Conservation (phyloP, 2,329 filamentous ascomycete species). For the Sporothrix luriei region DNA sequence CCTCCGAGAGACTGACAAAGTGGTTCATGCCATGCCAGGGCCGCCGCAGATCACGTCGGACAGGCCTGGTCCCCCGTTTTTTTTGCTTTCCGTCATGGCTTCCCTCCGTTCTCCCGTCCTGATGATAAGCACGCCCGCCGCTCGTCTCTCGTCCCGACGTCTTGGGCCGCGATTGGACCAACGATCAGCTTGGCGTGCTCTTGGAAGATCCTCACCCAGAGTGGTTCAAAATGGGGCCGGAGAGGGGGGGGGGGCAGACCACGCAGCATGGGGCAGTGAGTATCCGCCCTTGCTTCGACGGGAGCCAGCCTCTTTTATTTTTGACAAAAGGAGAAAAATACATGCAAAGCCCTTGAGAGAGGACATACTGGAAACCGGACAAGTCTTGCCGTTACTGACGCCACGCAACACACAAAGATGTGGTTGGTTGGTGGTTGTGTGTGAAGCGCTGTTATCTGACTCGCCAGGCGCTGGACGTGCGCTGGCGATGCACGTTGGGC, state of each 20-base stretch:
- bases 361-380: not conserved
- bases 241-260: not conserved
- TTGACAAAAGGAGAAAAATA: not conserved
- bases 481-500: not conserved
- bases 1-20: not conserved
- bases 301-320: not conserved
- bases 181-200: slow-evolving; percentile 14
- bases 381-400: not conserved
- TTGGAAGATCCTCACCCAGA: slow-evolving; percentile 14
- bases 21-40: too few species aligned
- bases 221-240: not conserved
- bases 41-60: too few species aligned
- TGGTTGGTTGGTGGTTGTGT: not conserved
- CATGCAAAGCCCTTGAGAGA: not conserved
- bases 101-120: too few species aligned
- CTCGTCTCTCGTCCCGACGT: not conserved
- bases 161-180: slow-evolving; percentile 5
- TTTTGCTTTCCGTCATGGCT: not conserved
- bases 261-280: not conserved
- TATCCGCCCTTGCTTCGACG: slow-evolving; percentile 2
- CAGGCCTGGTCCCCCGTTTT: not conserved
- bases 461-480: not conserved
- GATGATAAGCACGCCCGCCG: not conserved
- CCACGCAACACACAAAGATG: not conserved
- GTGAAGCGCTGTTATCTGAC: not conserved